Percentiles rank a stretch among this genome's conserved stretches.
phyloP scores from a whole-genome alignment of 345 rosid genomes.

The Eucalyptus tenuipes region DNA sequence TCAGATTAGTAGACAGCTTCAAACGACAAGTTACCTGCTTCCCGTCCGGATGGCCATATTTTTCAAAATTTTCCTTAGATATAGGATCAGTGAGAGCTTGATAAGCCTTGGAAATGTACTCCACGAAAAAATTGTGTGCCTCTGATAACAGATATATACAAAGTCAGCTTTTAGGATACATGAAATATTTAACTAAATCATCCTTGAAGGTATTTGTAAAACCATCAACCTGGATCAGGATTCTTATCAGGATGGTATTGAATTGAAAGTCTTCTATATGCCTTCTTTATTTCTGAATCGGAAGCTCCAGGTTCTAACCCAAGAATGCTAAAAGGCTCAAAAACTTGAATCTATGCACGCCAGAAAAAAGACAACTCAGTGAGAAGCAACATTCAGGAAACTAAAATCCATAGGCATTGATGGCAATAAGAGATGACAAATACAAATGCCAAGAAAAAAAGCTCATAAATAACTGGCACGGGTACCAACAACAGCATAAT shows the following conservation, averaged over 20 bases:
- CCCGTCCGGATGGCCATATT: constrained; percentile 99
- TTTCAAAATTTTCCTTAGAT: constrained; percentile 95
- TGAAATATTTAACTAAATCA: background rate
- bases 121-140: constrained; percentile 82
- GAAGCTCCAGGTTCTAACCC: constrained; percentile 75
- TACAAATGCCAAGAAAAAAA: background rate
- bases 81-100: constrained; percentile 91
- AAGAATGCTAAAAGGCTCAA: constrained; percentile 84
- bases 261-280: constrained; percentile 80
- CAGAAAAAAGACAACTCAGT: background rate
- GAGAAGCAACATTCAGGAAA: background rate
- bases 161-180: background rate
- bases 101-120: constrained; percentile 89
- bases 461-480: background rate
- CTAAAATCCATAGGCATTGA: background rate
- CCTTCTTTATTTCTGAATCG: constrained; percentile 85
- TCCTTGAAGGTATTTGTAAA: background rate
- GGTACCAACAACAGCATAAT: background rate
- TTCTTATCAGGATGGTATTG: constrained; percentile 98
- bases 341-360: constrained; percentile 54
- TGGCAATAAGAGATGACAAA: background rate
- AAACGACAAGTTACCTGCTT: constrained; percentile 50
- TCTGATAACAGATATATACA: constrained; percentile 24
- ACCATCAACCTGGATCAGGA: constrained; percentile 90
- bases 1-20: background rate